Conservation (phyloP, 306 rosid genomes). For the Glycine soja region DNA sequence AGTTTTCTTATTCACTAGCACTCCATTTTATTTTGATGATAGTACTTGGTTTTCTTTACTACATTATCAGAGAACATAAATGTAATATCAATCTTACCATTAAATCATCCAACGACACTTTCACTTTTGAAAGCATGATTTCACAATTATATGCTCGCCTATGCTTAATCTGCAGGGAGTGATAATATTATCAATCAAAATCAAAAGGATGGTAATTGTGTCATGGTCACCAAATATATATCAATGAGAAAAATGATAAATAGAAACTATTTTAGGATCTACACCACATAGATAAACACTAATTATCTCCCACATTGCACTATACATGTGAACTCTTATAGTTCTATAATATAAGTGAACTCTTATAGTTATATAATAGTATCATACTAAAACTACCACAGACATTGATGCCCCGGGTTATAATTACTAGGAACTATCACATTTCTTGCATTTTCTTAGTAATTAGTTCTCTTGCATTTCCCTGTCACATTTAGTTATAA, state of each 20-base stretch:
- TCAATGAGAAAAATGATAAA: constrained; percentile 25
- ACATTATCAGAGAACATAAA: constrained; percentile 30
- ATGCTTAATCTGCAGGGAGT: constrained; percentile 77
- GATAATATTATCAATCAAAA: constrained; percentile 22
- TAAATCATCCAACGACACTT: constrained; percentile 81
- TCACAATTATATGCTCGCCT: constrained; percentile 95
- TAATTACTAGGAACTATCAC: constrained; percentile 15
- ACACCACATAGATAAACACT: constrained; percentile 30
- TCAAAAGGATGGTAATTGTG: constrained; percentile 24
- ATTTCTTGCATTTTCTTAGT: constrained; percentile 19
- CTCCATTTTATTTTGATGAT: background rate
- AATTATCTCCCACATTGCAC: constrained; percentile 38
- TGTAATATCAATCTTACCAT: constrained; percentile 67
- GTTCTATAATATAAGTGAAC: constrained; percentile 30
- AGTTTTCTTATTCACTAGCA: constrained; percentile 23
- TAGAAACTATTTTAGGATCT: constrained; percentile 28
- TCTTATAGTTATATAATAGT: constrained; percentile 33
- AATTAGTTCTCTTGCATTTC: constrained; percentile 9
- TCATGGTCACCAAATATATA: constrained; percentile 29
- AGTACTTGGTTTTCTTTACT: background rate
- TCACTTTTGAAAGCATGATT: constrained; percentile 97
- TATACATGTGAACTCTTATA: constrained; percentile 20
- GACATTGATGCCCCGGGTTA: background rate
- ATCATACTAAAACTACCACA: constrained; percentile 32
- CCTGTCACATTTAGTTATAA: constrained; percentile 30